These are phyloP conservation scores for Saprolegnia parasitica DNA, from an alignment of 352 stramenopile genomes.

Conservation along the genomic window DNA sequence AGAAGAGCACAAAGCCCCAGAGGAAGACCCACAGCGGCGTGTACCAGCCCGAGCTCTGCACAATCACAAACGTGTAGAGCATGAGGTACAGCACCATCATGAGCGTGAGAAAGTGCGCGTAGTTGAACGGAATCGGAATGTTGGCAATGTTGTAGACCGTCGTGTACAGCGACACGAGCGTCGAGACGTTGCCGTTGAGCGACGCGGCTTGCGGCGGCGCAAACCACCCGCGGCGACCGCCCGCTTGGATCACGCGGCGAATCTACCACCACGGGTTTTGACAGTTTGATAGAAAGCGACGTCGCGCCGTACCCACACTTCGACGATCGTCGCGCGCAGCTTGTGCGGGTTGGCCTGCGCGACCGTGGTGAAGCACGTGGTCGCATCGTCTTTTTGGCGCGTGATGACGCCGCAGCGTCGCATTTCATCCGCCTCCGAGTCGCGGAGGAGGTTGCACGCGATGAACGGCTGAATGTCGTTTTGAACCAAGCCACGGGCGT, in stretches of 20 bases:
- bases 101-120: slow-evolving; percentile 76
- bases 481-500: slow-evolving; percentile 42
- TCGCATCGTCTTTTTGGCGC: neutral
- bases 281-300: neutral
- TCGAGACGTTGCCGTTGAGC: slow-evolving; percentile 60
- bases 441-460: slow-evolving; percentile 6
- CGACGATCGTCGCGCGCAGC: slow-evolving; percentile 64
- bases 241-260: slow-evolving; percentile 66
- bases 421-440: slow-evolving; percentile 23
- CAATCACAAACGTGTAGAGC: slow-evolving; percentile 82
- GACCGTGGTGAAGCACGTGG: slow-evolving; percentile 32
- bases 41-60: slow-evolving; percentile 62
- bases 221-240: slow-evolving; percentile 53
- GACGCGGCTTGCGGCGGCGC: slow-evolving; percentile 50
- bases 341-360: slow-evolving; percentile 63
- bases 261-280: too few species aligned
- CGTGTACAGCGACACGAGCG: slow-evolving; percentile 66
- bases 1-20: slow-evolving; percentile 79
- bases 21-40: slow-evolving; percentile 75
- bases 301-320: slow-evolving; percentile 57
- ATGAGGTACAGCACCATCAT: slow-evolving; percentile 68
- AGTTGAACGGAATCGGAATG: slow-evolving; percentile 82
- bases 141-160: slow-evolving; percentile 83
- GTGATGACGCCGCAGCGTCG: slow-evolving; percentile 17
- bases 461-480: slow-evolving; percentile 20